Evolutionary conservation across 2,329 filamentous ascomycete species (phyloP).

Genomic region (Colletotrichum sidae): DNA sequence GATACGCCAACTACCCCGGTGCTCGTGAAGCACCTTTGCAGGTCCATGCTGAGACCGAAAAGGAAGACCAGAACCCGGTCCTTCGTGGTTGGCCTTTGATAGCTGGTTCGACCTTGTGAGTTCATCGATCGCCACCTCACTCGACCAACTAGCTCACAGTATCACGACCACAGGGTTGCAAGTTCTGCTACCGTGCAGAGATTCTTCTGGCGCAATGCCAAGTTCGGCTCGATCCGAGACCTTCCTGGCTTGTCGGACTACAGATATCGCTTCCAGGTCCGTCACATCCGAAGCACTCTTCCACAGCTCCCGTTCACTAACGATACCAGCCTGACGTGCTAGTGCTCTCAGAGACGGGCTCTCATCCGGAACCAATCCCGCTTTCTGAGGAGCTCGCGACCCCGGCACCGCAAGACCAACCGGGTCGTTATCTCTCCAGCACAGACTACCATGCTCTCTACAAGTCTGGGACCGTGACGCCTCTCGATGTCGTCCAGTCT

Average conservation of each 20-base stretch:
- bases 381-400: conserved; percentile 51
- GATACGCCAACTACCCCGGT: conserved; percentile 38
- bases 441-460: conserved; percentile 84
- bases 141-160: not conserved
- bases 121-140: conserved; percentile 22
- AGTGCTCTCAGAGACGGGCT: conserved; percentile 54
- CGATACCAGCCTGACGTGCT: conserved; percentile 65
- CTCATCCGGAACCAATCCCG: conserved; percentile 35
- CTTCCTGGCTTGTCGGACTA: conserved; percentile 59
- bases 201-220: conserved; percentile 77
- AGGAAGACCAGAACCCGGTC: conserved; percentile 73
- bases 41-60: conserved; percentile 10
- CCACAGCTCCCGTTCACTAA: not conserved
- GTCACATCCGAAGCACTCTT: conserved; percentile 33
- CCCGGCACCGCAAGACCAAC: conserved; percentile 53
- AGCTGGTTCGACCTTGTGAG: conserved; percentile 71
- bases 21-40: conserved; percentile 27
- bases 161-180: conserved; percentile 60
- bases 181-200: conserved; percentile 71
- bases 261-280: conserved; percentile 61
- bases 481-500: conserved; percentile 76
- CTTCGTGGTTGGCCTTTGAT: conserved; percentile 74
- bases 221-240: conserved; percentile 61
- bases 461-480: conserved; percentile 75
- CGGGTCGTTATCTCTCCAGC: conserved; percentile 73